A percentile compares a stretch with the other conserved stretches of the same genome.
phyloP scores from a whole-genome alignment of 2,329 filamentous ascomycete genomes.

The Madurella mycetomatis region DNA sequence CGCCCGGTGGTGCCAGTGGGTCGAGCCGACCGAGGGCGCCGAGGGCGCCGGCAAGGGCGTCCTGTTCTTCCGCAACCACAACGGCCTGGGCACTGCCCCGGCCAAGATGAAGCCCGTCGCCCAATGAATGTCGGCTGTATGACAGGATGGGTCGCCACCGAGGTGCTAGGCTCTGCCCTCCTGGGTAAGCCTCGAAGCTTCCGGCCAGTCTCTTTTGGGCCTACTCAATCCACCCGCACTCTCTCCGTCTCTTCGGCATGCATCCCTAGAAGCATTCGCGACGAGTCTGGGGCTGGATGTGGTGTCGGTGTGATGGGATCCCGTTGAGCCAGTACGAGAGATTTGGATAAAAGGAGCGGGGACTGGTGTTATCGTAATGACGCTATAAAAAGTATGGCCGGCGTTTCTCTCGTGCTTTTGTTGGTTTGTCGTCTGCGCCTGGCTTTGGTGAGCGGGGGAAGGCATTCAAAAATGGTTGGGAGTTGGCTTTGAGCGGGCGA shows the following conservation, averaged over 20 bases:
- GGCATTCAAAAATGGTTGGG: background rate
- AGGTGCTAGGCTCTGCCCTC: background rate
- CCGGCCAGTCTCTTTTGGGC: background rate
- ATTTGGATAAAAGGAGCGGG: background rate
- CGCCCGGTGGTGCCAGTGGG: slow-evolving; percentile 90
- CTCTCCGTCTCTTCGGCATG: background rate
- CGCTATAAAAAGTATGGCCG: background rate
- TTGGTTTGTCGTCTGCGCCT: too few species aligned
- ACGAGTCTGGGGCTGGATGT: too few species aligned
- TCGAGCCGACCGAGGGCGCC: slow-evolving; percentile 83
- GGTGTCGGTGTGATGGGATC: background rate
- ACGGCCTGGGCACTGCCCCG: slow-evolving; percentile 67
- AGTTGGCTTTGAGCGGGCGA: background rate
- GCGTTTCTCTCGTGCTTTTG: background rate
- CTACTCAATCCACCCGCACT: background rate
- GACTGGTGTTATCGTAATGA: background rate
- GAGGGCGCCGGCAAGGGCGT: slow-evolving; percentile 77
- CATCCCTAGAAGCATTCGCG: too few species aligned
- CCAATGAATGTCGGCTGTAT: background rate
- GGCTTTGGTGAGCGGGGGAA: background rate
- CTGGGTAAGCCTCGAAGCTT: background rate
- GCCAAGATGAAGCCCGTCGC: slow-evolving; percentile 20
- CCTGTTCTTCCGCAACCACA: slow-evolving; percentile 92
- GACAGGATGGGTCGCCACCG: background rate
- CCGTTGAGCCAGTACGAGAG: background rate